Evolutionary conservation across 2,329 filamentous ascomycete species (phyloP).

Genomic region (Fusarium oligoseptatum): DNA sequence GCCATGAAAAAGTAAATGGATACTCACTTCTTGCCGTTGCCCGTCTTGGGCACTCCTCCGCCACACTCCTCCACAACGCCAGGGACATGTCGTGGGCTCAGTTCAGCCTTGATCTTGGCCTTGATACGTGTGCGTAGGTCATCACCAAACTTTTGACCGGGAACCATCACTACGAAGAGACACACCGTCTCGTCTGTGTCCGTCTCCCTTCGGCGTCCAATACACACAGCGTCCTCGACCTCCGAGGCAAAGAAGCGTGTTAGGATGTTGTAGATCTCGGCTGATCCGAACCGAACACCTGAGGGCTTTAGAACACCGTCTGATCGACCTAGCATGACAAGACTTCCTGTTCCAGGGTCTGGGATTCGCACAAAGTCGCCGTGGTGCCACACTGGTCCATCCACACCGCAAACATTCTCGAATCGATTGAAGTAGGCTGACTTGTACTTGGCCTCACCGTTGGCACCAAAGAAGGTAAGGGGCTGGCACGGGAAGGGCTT

Average conservation of each 20-base stretch:
- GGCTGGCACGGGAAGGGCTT: constrained; percentile 92
- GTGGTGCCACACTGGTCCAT: constrained; percentile 83
- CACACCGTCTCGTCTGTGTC: constrained; percentile 90
- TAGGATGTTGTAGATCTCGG: constrained; percentile 97
- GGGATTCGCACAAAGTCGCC: constrained; percentile 85
- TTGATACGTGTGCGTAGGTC: constrained; percentile 75
- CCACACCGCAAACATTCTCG: constrained; percentile 56
- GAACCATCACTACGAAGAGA: constrained; percentile 84
- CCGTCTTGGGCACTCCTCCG: constrained; percentile 88
- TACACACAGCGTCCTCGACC: constrained; percentile 88
- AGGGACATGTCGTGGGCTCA: constrained; percentile 92
- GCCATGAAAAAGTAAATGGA: neutral
- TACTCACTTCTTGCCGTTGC: constrained; percentile 93
- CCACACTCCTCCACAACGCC: constrained; percentile 83
- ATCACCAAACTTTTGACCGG: constrained; percentile 67
- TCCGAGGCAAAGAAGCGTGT: constrained; percentile 83
- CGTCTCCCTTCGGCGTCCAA: constrained; percentile 78
- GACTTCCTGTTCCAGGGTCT: constrained; percentile 78
- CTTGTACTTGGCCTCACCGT: constrained; percentile 78
- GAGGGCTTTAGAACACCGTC: constrained; percentile 94
- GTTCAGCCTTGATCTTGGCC: constrained; percentile 76
- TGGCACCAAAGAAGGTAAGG: constrained; percentile 84
- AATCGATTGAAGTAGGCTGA: constrained; percentile 92
- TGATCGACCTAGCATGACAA: constrained; percentile 92
- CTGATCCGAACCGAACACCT: constrained; percentile 91